Base-by-base conservation (phyloP, 140 eudicot genomes). In the Senecio squalidus region DNA sequence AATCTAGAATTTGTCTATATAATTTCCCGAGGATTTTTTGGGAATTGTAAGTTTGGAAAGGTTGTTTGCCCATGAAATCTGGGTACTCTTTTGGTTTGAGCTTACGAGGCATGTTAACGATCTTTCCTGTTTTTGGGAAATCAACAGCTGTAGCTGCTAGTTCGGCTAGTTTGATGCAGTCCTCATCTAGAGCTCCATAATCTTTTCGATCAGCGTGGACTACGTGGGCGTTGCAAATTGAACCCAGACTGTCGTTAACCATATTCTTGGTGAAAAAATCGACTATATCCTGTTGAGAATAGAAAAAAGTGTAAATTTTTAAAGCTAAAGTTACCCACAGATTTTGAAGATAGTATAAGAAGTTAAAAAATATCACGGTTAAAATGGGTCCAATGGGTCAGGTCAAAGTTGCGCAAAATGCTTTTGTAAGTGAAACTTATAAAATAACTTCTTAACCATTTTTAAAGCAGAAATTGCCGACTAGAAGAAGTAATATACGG, bases 151-250 rank as follows among this genome's bases (percentile, higher is more conserved):
- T 60, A 2, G 98, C 96, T 7, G 96, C 96, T 16, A 86, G 82
- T 59, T 84, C 89, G 1, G 98, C 96, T 21, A 91, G 46, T 58
- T 58, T 70, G n/a, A 73, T 23, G 67, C 98, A 91, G 9, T 77
- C 81, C 29, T 87, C 83, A 44, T 91, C 96, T 25, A 84, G 29
- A 3, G 98, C 98, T 28, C 96, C 98, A 26, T 70, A 23, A 31
- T 63, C 76, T 9, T 89, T 87, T 8, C 63, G 54, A 58, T 86
- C 98, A 14, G 98, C 94, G 58, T 83, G 96, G 52, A 91, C 98
- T 21, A 91, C 96, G 47, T 90, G 97, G 2, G 97, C 95, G 40
- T 90, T 90, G 82, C 97, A 90, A 7, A 86, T 90, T 29, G 88
- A 46, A 10, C 98, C 98, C 5, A 91, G 84, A 44, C 76, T 91